Conservation (phyloP, 2,329 filamentous ascomycete genomes). For the Colletotrichum simmondsii region DNA sequence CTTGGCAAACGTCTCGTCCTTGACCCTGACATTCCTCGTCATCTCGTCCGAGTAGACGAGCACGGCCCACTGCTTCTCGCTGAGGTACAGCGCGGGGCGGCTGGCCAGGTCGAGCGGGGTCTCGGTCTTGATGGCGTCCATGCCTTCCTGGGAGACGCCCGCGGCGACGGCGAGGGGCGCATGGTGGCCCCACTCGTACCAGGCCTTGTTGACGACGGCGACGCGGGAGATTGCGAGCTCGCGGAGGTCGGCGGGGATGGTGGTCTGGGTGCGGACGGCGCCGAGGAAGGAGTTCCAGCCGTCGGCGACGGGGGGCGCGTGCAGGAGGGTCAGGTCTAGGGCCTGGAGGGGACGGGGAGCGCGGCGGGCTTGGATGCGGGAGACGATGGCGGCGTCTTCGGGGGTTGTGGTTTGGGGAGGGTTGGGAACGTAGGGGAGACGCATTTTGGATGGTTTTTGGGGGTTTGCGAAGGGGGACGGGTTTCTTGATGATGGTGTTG, state of each 20-base stretch:
- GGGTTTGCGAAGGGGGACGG: neutral
- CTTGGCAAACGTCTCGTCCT: constrained; percentile 73
- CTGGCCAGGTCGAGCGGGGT: constrained; percentile 37
- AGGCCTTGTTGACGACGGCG: constrained; percentile 81
- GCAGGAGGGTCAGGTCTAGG: constrained; percentile 81
- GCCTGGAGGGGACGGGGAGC: constrained; percentile 76
- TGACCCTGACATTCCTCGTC: constrained; percentile 78
- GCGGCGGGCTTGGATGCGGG: constrained; percentile 73
- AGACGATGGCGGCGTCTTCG: constrained; percentile 67
- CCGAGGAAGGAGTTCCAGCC: constrained; percentile 80
- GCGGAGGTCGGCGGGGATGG: constrained; percentile 66
- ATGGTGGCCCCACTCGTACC: constrained; percentile 88
- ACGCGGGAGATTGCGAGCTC: constrained; percentile 86
- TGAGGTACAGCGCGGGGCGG: constrained; percentile 54
- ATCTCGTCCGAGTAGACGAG: constrained; percentile 84
- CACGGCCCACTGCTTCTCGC: constrained; percentile 73
- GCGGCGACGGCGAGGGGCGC: constrained; percentile 72
- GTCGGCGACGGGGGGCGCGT: constrained; percentile 79
- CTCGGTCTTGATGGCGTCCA: constrained; percentile 56
- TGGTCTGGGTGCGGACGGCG: constrained; percentile 66
- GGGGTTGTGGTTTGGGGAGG: constrained; percentile 56
- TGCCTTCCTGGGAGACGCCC: constrained; percentile 63
- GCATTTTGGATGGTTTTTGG: constrained; percentile 60
- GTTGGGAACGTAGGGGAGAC: constrained; percentile 72
- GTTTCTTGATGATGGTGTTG: neutral